Percentiles rank a stretch among this genome's conserved stretches.
phyloP scores from a whole-genome alignment of 192 early-diverging fungal genomes.

The Lunasporangiospora selenospora region DNA sequence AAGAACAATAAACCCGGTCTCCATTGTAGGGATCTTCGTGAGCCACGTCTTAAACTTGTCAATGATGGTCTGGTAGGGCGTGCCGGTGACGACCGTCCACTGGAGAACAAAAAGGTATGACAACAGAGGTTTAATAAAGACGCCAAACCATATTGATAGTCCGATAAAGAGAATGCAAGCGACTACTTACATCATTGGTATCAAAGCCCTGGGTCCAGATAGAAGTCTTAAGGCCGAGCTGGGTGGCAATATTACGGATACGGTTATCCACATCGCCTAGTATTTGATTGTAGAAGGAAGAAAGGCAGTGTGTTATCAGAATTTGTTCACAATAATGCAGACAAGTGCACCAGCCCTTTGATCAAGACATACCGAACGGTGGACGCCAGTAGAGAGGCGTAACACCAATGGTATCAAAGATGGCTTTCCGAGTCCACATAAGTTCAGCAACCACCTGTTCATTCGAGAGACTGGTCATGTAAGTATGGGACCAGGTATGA shows the following conservation, averaged over 20 bases:
- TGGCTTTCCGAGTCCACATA: slow-evolving; percentile 68
- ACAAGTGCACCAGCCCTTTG: slow-evolving; percentile 51
- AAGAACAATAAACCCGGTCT: slow-evolving; percentile 54
- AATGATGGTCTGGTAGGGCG: slow-evolving; percentile 16
- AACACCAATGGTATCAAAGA: slow-evolving; percentile 56
- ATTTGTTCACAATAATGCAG: not conserved
- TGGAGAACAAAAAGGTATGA: not conserved
- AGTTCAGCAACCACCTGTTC: slow-evolving; percentile 66
- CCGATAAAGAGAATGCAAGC: not conserved
- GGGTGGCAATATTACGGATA: slow-evolving; percentile 56
- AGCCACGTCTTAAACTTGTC: slow-evolving; percentile 53
- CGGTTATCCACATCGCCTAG: slow-evolving; percentile 60
- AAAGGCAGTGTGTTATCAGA: not conserved
- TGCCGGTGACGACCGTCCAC: slow-evolving; percentile 13
- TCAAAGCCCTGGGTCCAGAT: slow-evolving; percentile 60
- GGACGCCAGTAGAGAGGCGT: slow-evolving; percentile 62
- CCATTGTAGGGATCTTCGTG: slow-evolving; percentile 47
- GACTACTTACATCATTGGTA: slow-evolving; percentile 50
- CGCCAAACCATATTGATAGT: not conserved
- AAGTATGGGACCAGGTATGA: slow-evolving; percentile 65
- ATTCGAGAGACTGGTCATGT: slow-evolving; percentile 56
- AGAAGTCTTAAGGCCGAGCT: slow-evolving; percentile 57
- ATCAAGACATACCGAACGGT: slow-evolving; percentile 48
- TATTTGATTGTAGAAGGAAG: not conserved
- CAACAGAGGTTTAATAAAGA: not conserved